Evolutionary conservation across 306 rosid species (phyloP), one percentile per base, ranked within the genome.

Genomic region (Vigna mungo): DNA sequence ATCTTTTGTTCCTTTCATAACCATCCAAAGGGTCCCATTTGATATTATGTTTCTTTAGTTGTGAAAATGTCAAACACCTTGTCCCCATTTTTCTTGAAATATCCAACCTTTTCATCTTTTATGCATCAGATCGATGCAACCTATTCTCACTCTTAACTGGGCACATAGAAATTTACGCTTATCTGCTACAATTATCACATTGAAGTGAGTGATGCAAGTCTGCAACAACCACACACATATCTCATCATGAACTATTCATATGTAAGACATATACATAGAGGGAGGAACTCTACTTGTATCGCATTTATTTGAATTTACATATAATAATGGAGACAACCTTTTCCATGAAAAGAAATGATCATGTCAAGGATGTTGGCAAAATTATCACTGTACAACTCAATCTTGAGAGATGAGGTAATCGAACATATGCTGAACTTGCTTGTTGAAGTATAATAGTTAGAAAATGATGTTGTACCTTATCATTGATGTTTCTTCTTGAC

Each of bases 1-100:
- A 46, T 59, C 27, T 41, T 82, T 64, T 81, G 83, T 74, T 87
- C 61, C 36, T 63, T 39, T 82, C 36, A 80, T 80, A 74, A 68
- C 66, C 64, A 75, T 37, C 78, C 21, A 2, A 23, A n/a, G 75
- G 82, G 78, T 46, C 82, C 73, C 80, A 71, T 59, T 18, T 68
- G 68, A 49, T 62, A n/a, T 72, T 48, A 43, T 82, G 86, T 82
- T 73, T 48, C 74, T 60, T 75, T 32, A 47, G 59, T 34, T 67
- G 46, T 63, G 64, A 17, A 66, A 63, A 11, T 76, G 30, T 56
- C 68, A 44, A 65, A 36, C 30, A 51, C 70, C 73, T 0, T 67
- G 80, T 56, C 70, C 43, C 65, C 10, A 20, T 16, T 54, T 73
- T 73, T 72, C 70, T 12, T 73, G 51, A 80, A 54, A 65, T 54